Percentiles rank a stretch among this genome's conserved stretches.
Conservation (phyloP, 208 protist species). For the Leishmania mexicana region DNA sequence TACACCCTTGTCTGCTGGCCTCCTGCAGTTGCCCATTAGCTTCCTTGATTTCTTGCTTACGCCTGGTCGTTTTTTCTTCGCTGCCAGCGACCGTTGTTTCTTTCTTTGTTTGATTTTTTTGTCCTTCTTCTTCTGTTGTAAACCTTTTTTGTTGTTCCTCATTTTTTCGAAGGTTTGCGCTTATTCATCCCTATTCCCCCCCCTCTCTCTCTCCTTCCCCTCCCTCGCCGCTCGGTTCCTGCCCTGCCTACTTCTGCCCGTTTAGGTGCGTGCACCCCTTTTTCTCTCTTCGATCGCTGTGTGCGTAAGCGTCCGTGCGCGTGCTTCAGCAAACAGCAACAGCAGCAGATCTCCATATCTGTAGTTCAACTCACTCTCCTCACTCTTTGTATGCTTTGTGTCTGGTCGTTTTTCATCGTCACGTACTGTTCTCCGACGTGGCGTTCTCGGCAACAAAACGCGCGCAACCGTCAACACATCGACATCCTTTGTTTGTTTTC, state of each 20-base stretch:
- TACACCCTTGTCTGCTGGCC: not conserved
- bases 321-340: not conserved
- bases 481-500: not conserved
- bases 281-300: not conserved
- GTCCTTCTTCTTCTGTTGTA: too few species aligned
- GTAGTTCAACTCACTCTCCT: not conserved
- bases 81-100: not conserved
- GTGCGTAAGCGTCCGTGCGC: not conserved
- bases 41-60: not conserved
- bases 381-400: not conserved
- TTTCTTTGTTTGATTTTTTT: too few species aligned
- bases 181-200: not conserved
- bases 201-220: too few species aligned
- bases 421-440: conserved; percentile 1
- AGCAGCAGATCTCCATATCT: not conserved
- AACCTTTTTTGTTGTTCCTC: not conserved
- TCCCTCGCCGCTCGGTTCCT: not conserved
- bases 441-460: not conserved
- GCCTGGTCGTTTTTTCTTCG: not conserved
- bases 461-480: not conserved
- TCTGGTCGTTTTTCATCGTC: not conserved
- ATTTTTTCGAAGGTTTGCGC: not conserved
- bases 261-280: not conserved
- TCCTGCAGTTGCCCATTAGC: not conserved
- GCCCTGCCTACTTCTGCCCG: not conserved